These are phyloP conservation scores for Ascochyta rabiei DNA, from an alignment of 2,329 filamentous ascomycete genomes.

Conservation along the genomic window DNA sequence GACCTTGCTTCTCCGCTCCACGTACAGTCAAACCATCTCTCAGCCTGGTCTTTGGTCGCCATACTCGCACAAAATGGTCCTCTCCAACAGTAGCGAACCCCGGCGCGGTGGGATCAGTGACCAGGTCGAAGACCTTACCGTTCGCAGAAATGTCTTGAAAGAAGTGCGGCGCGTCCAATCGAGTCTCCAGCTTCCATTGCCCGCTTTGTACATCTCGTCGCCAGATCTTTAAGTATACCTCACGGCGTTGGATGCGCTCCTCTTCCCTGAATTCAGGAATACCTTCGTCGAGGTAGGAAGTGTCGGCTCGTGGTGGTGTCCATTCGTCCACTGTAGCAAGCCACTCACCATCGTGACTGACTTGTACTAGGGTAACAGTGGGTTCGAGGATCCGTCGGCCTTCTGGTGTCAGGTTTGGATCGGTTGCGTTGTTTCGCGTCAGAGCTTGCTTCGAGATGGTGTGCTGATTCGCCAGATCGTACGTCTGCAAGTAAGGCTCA, in stretches of 20 bases:
- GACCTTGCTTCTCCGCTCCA: conserved; percentile 56
- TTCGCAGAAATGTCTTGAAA: conserved; percentile 55
- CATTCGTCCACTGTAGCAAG: conserved; percentile 92
- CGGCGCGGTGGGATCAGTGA: conserved; percentile 69
- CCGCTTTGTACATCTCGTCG: conserved; percentile 62
- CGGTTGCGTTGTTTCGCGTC: conserved; percentile 84
- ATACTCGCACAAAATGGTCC: conserved; percentile 78
- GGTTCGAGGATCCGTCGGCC: conserved; percentile 77
- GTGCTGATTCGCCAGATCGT: conserved; percentile 79
- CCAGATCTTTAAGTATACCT: conserved; percentile 94
- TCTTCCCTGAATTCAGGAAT: conserved; percentile 51
- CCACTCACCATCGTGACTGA: conserved; percentile 85
- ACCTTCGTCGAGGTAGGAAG: conserved; percentile 59
- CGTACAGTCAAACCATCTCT: conserved; percentile 71
- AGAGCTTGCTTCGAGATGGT: conserved; percentile 87
- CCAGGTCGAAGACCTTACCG: conserved; percentile 72
- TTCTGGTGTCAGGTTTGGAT: conserved; percentile 75
- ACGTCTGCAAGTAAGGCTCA: conserved; percentile 77
- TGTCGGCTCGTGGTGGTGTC: conserved; percentile 74
- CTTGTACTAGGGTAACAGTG: conserved; percentile 73
- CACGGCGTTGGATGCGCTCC: conserved; percentile 60
- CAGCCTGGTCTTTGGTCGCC: conserved; percentile 75
- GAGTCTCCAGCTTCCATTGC: conserved; percentile 75
- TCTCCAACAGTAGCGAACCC: conserved; percentile 86
- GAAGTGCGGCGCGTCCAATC: conserved; percentile 81